phyloP scores from a whole-genome alignment of 495 filamentous ascomycete species.

The Talaromyces liani region DNA sequence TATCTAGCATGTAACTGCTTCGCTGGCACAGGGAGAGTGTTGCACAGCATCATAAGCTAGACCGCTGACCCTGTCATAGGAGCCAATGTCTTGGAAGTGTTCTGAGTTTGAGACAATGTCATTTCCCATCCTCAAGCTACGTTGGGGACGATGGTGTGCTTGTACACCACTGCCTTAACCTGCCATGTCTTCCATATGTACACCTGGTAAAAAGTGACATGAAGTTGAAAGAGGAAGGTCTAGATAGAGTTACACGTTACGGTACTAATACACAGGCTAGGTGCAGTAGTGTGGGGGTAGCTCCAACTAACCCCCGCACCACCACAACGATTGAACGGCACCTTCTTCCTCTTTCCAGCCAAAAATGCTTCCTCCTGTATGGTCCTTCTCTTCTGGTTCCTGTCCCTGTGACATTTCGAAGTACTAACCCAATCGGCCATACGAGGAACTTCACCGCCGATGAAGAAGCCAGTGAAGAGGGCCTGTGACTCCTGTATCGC shows the following conservation, averaged over 20 bases:
- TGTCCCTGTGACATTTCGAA: neutral
- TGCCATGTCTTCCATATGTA: neutral
- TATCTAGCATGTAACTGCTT: neutral
- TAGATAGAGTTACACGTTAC: neutral
- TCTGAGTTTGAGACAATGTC: neutral
- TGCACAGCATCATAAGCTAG: neutral
- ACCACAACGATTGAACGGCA: neutral
- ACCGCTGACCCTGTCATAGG: neutral
- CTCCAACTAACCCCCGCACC: neutral
- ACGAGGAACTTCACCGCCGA: neutral
- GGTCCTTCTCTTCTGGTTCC: neutral
- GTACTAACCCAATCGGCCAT: neutral
- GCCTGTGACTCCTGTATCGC: conserved; percentile 26
- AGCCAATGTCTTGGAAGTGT: neutral
- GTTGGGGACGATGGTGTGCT: neutral
- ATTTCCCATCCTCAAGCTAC: neutral
- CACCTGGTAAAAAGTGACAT: neutral
- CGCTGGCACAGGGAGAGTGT: neutral
- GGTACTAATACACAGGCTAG: neutral
- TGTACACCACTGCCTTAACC: neutral
- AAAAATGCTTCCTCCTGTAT: neutral
- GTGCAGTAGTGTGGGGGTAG: neutral
- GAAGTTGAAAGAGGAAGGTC: neutral
- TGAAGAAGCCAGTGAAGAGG: conserved; percentile 21
- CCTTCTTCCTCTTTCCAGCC: neutral